A percentile compares a stretch with the other conserved stretches of the same genome.
Conservation (phyloP, 441 rosid species). For the Gossypium trilobum region DNA sequence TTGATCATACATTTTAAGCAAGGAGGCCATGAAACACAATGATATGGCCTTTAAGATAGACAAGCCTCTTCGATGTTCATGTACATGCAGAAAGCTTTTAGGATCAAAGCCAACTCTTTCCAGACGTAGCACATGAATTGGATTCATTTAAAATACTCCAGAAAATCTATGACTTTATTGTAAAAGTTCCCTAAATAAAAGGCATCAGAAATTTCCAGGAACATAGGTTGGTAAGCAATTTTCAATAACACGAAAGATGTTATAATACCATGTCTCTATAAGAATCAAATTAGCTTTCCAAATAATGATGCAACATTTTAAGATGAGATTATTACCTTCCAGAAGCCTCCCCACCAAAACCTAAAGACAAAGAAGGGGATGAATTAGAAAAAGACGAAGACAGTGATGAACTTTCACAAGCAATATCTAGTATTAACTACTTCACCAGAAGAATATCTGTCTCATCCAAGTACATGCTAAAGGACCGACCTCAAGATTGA, state of each 20-base stretch:
- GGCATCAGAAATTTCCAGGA: not conserved
- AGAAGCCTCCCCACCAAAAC: conserved; percentile 99
- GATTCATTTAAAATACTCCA: not conserved
- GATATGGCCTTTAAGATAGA: not conserved
- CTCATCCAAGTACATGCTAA: not conserved
- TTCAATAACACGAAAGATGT: conserved; percentile 2
- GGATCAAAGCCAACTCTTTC: not conserved
- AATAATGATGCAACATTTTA: not conserved
- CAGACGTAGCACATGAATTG: not conserved
- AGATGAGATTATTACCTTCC: conserved; percentile 61
- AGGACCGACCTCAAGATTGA: not conserved
- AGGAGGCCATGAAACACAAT: not conserved
- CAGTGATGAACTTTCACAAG: not conserved
- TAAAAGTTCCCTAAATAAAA: not conserved
- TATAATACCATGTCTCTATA: not conserved
- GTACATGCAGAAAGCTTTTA: not conserved
- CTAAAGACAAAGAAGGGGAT: conserved; percentile 33
- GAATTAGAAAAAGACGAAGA: conserved; percentile 12
- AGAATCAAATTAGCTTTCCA: not conserved
- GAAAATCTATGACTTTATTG: not conserved
- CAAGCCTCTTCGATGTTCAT: not conserved
- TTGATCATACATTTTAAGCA: not conserved
- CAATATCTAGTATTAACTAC: not conserved
- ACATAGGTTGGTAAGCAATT: not conserved
- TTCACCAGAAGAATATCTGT: not conserved